Base-by-base conservation (phyloP, 2,329 filamentous ascomycete species). In the Pseudogymnoascus sp. region DNA sequence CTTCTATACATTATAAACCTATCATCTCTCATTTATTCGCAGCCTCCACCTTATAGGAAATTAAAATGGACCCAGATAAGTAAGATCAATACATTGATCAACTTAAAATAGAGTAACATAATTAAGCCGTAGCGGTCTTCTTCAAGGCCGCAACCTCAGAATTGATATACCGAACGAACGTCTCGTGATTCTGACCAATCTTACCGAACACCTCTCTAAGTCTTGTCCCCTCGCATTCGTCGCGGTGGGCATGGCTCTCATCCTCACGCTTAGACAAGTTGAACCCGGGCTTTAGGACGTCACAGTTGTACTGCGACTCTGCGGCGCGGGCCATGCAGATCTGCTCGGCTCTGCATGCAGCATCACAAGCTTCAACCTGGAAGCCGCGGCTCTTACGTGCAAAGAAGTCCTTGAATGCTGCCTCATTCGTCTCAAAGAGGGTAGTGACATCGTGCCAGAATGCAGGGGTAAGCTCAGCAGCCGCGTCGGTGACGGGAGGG, bases 391-490 rank as follows among this genome's bases (percentile, higher is more conserved):
- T 76, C 63, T 80, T 80, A 61, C 81, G 74, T 0, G 73, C 69
- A 58, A 77, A 75, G 68, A 78, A 85, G 2, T 70, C 72, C 13
- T 77, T 72, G 66, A 85, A 84, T 1, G 75, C 69, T 0, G 68
- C 64, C 2, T 75, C 65, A 61, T 82, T 70, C 4, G 63, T 66
- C 64, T 81, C 78, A 58, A 85, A 77, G 2, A 73, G 69, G 0
- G 72, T 72, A 1, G 82, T 85, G 18, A 85, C 74, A 65, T 81
- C 78, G 69, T 85, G 82, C 82, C 83, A 86, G 70, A 85, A 85
- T 0, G 78, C 78, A 0, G 82, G 79, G 1, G 79, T 81, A 35
- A 87, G 76, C 65, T 85, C 77, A 5, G 69, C 68, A 0, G 65
- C 59, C 0, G 70, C 71, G 3, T 74, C 74, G 8, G 70, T 71